Evolutionary conservation across 2,329 filamentous ascomycete genomes (phyloP).

Genomic region (Fusarium pseudograminearum): DNA sequence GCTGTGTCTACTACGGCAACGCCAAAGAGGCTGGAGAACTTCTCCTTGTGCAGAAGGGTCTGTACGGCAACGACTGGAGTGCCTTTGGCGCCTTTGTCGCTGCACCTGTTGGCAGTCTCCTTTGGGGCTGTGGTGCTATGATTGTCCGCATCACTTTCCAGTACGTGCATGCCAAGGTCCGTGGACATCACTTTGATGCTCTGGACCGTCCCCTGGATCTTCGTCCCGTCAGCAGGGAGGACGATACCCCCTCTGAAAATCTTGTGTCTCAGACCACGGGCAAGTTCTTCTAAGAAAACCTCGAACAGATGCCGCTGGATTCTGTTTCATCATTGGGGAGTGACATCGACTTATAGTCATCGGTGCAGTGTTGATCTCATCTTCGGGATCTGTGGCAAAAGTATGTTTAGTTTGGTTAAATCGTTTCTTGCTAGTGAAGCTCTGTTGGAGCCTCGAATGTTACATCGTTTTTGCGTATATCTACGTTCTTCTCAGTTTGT

Average conservation of each 20-base stretch:
- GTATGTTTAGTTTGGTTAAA: neutral
- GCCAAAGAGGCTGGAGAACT: slow-evolving; percentile 73
- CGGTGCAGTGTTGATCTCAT: neutral
- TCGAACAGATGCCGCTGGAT: slow-evolving; percentile 18
- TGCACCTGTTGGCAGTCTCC: slow-evolving; percentile 78
- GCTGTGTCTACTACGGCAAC: slow-evolving; percentile 80
- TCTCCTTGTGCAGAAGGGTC: slow-evolving; percentile 76
- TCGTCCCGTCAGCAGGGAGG: slow-evolving; percentile 47
- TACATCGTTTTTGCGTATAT: neutral
- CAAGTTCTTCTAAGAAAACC: slow-evolving; percentile 64
- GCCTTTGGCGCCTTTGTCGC: slow-evolving; percentile 86
- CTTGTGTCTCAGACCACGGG: slow-evolving; percentile 56
- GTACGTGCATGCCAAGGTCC: slow-evolving; percentile 67
- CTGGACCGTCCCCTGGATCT: slow-evolving; percentile 66
- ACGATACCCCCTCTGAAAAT: slow-evolving; percentile 46
- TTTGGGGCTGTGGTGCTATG: slow-evolving; percentile 77
- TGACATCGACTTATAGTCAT: neutral
- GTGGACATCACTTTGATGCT: slow-evolving; percentile 73
- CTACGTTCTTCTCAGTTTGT: neutral
- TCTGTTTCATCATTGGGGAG: neutral
- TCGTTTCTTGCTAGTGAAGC: neutral
- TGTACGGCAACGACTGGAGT: slow-evolving; percentile 84
- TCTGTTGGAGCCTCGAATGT: neutral
- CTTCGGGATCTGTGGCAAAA: neutral
- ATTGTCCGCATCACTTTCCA: slow-evolving; percentile 69